These are phyloP conservation scores for Pythium sukuiense DNA, from an alignment of 352 stramenopile genomes.

Conservation along the genomic window DNA sequence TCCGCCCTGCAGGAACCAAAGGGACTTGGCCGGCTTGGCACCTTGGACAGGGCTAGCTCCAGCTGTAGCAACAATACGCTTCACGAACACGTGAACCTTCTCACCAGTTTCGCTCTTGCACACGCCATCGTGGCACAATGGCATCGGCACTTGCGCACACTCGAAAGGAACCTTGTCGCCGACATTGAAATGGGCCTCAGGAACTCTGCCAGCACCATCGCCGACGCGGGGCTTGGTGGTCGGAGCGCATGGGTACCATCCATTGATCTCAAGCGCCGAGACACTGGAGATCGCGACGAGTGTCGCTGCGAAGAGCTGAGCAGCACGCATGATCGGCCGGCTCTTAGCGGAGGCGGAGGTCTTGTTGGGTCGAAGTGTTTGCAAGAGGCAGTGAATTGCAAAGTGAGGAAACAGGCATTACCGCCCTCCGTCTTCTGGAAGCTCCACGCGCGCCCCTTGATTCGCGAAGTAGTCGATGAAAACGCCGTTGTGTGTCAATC, in stretches of 20 bases:
- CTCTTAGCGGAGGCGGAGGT: too few relatives aligned
- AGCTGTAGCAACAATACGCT: constrained; percentile 13
- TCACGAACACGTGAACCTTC: constrained; percentile 36
- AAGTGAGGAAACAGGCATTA: too few relatives aligned
- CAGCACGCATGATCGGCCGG: neutral
- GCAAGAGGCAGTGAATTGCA: too few relatives aligned
- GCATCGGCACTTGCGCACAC: constrained; percentile 32
- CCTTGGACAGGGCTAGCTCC: neutral
- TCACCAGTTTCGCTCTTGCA: constrained; percentile 18
- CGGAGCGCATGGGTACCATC: constrained; percentile 29
- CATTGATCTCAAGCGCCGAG: constrained; percentile 25
- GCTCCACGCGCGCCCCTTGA: too few relatives aligned
- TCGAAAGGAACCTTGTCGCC: constrained; percentile 21
- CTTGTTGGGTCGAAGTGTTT: too few relatives aligned
- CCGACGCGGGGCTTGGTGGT: constrained; percentile 18
- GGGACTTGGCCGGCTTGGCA: constrained; percentile 13
- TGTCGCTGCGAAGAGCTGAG: neutral
- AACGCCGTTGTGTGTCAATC: too few relatives aligned
- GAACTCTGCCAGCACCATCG: constrained; percentile 18
- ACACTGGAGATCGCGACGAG: neutral
- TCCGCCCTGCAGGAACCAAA: constrained; percentile 39
- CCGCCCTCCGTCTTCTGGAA: too few relatives aligned
- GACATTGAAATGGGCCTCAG: constrained; percentile 1
- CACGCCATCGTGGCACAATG: constrained; percentile 33
- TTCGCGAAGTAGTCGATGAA: too few relatives aligned